Base-by-base conservation (phyloP, 1,284 basidiomycete genomes). In the Schizophyllum commune region DNA sequence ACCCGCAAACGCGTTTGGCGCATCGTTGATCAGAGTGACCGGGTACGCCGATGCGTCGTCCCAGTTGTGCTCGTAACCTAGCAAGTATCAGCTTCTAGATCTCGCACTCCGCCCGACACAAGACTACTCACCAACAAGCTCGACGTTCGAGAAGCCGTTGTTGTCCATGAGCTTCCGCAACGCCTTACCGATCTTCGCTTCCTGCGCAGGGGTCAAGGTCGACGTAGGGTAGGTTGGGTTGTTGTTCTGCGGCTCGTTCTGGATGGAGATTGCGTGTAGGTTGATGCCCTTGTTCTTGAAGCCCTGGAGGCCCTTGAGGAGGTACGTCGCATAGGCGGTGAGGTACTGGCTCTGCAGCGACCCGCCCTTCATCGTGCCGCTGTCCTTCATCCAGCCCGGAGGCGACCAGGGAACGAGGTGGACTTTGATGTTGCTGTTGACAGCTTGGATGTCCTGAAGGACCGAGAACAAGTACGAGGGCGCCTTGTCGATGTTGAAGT, bases 351-450 rank as follows among this genome's bases (percentile, higher is more conserved):
- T 72, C 27, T 70, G 62, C 5, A 83, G 63, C 0, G 73, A 73
- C 11, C 82, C 82, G 2, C 81, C 81, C 57, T 78, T 75, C 79
- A 84, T 81, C 0, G 77, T 74, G 4, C 73, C 74, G 58, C 72
- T 74, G 15, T 71, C 70, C 66, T 83, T 84, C 81, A 83, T 83
- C 82, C 82, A 84, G 1, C 70, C 80, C 8, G 82, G 81, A 81
- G 82, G 81, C 52, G 81, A 83, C 83, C 83, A 85, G 19, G 83
- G 80, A 20, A 81, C 58, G 6, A 83, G 63, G 62, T 82, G 79
- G 27, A 83, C 71, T 65, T 74, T 75, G 63, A 76, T 58, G 58
- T 69, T 58, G 21, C 61, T 67, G 61, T 83, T 83, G 58, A 81
- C 67, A 27, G 76, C 70, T 47, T 70, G 68, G 54, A 84, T 83